Conservation (phyloP, 2,329 filamentous ascomycete species). For the Lachnellula hyalina region DNA sequence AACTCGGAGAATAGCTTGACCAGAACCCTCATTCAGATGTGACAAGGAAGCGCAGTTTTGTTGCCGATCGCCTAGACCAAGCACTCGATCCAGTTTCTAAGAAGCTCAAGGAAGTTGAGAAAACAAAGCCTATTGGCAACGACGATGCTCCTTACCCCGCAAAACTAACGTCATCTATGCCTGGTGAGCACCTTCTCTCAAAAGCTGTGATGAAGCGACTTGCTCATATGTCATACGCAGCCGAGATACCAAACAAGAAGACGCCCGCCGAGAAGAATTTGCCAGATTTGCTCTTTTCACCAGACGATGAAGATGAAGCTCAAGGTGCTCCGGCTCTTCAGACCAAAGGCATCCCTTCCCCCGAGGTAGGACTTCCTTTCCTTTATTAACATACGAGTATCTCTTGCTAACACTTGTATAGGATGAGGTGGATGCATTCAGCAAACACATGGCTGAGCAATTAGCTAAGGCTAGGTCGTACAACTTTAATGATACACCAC, state of each 20-base stretch:
- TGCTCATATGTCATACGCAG: not conserved
- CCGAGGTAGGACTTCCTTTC: not conserved
- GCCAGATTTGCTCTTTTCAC: not conserved
- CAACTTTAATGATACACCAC: too few species aligned
- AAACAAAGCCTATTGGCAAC: not conserved
- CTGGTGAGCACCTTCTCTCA: not conserved
- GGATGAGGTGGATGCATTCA: too few species aligned
- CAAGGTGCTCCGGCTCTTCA: not conserved
- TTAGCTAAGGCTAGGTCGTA: too few species aligned
- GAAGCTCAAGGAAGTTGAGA: not conserved
- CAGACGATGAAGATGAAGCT: not conserved
- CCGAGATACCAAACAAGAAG: not conserved
- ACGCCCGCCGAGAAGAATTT: not conserved
- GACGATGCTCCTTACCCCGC: not conserved
- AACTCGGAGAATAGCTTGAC: not conserved
- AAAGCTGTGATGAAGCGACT: not conserved
- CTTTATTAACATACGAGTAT: not conserved
- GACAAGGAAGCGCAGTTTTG: not conserved
- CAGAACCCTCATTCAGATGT: not conserved
- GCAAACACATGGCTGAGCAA: too few species aligned
- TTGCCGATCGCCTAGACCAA: not conserved
- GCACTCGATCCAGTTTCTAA: not conserved
- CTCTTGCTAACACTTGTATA: too few species aligned
- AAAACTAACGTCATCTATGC: not conserved
- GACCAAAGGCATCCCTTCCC: not conserved